Conservation (phyloP, 192 early-diverging fungal genomes). For the Mortierella alpina region DNA sequence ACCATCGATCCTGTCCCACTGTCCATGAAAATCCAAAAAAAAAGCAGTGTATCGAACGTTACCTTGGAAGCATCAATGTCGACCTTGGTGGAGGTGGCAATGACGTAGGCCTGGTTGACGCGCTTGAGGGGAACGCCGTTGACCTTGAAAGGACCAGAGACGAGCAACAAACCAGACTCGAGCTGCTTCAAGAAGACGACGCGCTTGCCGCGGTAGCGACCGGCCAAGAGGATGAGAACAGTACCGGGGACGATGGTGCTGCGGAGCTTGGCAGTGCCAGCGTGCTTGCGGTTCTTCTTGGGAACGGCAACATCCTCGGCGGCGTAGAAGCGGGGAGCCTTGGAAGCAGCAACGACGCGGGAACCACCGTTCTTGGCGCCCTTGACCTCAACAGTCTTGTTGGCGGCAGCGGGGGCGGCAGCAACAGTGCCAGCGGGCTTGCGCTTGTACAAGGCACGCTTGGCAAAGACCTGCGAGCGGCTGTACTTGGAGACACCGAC, state of each 20-base stretch:
- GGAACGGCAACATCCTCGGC: constrained; percentile 85
- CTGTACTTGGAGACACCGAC: constrained; percentile 87
- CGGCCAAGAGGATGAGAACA: constrained; percentile 92
- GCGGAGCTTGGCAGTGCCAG: constrained; percentile 81
- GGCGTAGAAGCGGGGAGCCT: constrained; percentile 83
- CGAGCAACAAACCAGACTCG: constrained; percentile 92
- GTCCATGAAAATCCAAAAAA: constrained; percentile 8
- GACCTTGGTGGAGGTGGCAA: constrained; percentile 99
- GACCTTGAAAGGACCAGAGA: constrained; percentile 97
- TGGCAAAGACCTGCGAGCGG: constrained; percentile 85
- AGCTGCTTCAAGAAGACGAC: constrained; percentile 99
- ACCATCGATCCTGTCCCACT: constrained; percentile 5
- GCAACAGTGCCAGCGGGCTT: constrained; percentile 71
- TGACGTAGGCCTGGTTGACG: constrained; percentile 99
- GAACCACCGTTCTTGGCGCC: constrained; percentile 87
- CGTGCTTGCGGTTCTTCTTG: constrained; percentile 85
- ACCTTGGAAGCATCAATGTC: constrained; percentile 84
- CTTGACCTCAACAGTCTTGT: constrained; percentile 77
- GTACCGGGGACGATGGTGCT: constrained; percentile 96
- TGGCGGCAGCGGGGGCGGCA: constrained; percentile 60
- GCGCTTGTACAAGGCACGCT: constrained; percentile 92
- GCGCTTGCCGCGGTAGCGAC: constrained; percentile 98
- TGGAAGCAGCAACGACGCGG: constrained; percentile 75
- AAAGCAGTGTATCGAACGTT: constrained; percentile 6
- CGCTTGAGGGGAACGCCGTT: constrained; percentile 99